Evolutionary conservation across 116 monocot species (phyloP).

Genomic region (Posidonia oceanica): DNA sequence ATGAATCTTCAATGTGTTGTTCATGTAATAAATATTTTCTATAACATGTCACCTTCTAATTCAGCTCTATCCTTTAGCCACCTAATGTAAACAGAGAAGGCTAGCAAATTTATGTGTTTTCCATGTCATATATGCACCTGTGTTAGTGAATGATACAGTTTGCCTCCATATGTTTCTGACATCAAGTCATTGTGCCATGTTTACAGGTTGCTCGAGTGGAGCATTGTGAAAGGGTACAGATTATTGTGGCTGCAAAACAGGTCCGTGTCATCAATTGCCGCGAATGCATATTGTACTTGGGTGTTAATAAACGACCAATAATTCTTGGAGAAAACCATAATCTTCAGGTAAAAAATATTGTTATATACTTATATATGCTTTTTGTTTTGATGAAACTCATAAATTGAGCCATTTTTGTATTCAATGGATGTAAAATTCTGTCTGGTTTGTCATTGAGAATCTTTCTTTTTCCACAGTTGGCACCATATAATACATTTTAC

Average conservation of each 20-base stretch:
- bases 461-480: conserved; percentile 39
- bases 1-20: too few relatives aligned
- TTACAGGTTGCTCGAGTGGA: conserved; percentile 81
- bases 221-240: conserved; percentile 93
- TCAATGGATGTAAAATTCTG: too few relatives aligned
- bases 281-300: conserved; percentile 82
- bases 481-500: conserved; percentile 86
- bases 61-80: too few relatives aligned
- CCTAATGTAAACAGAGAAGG: too few relatives aligned
- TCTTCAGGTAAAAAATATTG: conserved; percentile 34
- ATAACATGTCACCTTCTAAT: too few relatives aligned
- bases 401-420: too few relatives aligned
- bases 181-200: background rate
- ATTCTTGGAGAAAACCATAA: conserved; percentile 97
- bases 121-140: background rate
- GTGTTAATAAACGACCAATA: conserved; percentile 82
- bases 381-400: background rate
- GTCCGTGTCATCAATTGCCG: conserved; percentile 91
- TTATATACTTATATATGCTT: background rate
- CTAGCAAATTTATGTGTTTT: background rate
- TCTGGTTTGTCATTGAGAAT: too few relatives aligned
- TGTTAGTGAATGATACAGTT: too few relatives aligned
- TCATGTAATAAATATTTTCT: too few relatives aligned
- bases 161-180: background rate
- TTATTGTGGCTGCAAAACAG: conserved; percentile 68